Percentiles rank a stretch among this genome's conserved stretches.
Conservation (phyloP, 345 rosid species). For the Citrus sp. region DNA sequence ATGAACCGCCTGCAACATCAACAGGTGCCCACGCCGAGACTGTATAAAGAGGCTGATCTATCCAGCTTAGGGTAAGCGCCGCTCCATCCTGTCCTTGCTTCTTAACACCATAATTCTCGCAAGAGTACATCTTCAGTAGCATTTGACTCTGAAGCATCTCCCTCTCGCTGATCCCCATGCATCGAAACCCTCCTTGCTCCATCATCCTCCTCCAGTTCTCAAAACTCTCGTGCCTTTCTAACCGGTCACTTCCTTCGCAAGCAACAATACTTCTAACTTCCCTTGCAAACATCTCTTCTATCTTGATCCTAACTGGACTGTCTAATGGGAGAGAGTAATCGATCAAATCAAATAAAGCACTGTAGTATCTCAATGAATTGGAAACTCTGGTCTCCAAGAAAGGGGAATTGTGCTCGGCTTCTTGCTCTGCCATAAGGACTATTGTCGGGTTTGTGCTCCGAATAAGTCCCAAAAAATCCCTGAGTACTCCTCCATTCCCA, state of each 20-base stretch:
- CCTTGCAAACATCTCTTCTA: conserved; percentile 81
- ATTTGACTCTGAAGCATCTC: conserved; percentile 79
- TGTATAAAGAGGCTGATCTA: conserved; percentile 80
- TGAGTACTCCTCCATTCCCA: conserved; percentile 56
- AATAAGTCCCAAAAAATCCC: conserved; percentile 78
- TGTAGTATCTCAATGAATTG: conserved; percentile 73
- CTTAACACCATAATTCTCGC: conserved; percentile 39
- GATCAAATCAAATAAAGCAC: conserved; percentile 75
- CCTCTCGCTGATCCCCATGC: conserved; percentile 58
- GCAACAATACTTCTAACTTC: conserved; percentile 83
- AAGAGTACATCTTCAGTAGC: conserved; percentile 80
- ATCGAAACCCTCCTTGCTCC: conserved; percentile 79
- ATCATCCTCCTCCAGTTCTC: conserved; percentile 65
- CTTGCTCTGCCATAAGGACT: conserved; percentile 80
- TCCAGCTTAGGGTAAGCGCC: conserved; percentile 72
- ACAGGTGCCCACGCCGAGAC: conserved; percentile 80
- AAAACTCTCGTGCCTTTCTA: conserved; percentile 74
- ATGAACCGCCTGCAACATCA: conserved; percentile 61
- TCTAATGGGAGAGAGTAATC: conserved; percentile 58
- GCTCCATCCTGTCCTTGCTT: conserved; percentile 42
- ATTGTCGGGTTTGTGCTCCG: conserved; percentile 73
- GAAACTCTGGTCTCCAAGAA: conserved; percentile 58
- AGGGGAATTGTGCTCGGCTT: conserved; percentile 53
- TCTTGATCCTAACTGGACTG: conserved; percentile 59
- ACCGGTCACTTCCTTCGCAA: conserved; percentile 85